Percentiles rank a stretch among this genome's conserved stretches.
phyloP scores from a whole-genome alignment of 2,329 filamentous ascomycete species.

The Microascus cirrosus region DNA sequence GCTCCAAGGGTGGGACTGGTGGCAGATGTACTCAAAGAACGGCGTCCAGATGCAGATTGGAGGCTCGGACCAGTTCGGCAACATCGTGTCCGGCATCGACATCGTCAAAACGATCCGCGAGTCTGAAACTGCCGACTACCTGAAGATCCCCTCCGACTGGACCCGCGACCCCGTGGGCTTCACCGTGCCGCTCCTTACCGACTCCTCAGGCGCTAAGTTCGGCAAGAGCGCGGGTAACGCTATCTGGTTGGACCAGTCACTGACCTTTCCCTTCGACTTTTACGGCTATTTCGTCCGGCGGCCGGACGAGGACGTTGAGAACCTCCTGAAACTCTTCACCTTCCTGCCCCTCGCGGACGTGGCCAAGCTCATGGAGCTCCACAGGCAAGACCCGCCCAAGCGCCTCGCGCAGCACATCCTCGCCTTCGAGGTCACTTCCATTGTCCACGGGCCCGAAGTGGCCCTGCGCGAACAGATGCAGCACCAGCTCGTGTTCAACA shows the following conservation, averaged over 20 bases:
- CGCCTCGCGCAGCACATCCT: constrained; percentile 74
- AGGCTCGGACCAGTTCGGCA: constrained; percentile 91
- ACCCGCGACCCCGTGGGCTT: constrained; percentile 63
- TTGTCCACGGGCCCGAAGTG: constrained; percentile 61
- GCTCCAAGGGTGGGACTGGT: constrained; percentile 95
- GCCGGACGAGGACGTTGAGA: constrained; percentile 70
- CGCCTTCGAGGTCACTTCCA: constrained; percentile 68
- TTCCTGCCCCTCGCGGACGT: constrained; percentile 71
- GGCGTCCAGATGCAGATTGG: constrained; percentile 80
- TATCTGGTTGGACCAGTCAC: constrained; percentile 75
- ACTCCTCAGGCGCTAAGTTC: constrained; percentile 77
- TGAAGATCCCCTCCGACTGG: constrained; percentile 26
- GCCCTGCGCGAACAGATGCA: constrained; percentile 51
- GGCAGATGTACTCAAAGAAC: constrained; percentile 61
- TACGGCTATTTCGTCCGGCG: constrained; percentile 85
- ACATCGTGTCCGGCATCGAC: constrained; percentile 85
- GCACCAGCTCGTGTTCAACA: constrained; percentile 39
- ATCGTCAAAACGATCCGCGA: constrained; percentile 65
- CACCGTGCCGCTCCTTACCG: constrained; percentile 82
- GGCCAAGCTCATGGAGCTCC: constrained; percentile 52
- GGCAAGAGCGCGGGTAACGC: constrained; percentile 93
- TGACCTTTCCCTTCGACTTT: constrained; percentile 75
- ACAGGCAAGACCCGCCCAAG: constrained; percentile 55
- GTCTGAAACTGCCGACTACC: constrained; percentile 33
- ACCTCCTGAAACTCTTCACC: constrained; percentile 79